phyloP scores from a whole-genome alignment of 2,329 filamentous ascomycete genomes.

The Ophiostoma ips region DNA sequence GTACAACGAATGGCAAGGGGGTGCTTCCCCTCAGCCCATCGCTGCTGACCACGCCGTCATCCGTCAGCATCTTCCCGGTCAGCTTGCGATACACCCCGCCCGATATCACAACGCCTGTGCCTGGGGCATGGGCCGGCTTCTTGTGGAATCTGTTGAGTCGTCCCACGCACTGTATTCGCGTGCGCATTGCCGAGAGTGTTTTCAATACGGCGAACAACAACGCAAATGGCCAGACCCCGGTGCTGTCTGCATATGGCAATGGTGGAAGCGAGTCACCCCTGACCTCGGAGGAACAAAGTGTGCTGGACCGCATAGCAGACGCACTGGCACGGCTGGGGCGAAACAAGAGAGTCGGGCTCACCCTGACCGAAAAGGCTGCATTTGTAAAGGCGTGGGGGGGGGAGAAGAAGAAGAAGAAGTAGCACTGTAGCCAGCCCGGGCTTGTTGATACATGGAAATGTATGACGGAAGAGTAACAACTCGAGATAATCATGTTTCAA shows the following conservation, averaged over 20 bases:
- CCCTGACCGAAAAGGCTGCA: slow-evolving; percentile 64
- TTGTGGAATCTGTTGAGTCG: slow-evolving; percentile 76
- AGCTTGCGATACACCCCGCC: slow-evolving; percentile 78
- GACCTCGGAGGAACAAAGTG: slow-evolving; percentile 45
- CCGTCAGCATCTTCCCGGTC: slow-evolving; percentile 74
- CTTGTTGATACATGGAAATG: no score
- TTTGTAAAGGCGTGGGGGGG: slow-evolving; percentile 59
- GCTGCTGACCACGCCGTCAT: slow-evolving; percentile 51
- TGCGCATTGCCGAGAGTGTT: slow-evolving; percentile 72
- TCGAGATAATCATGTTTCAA: no score
- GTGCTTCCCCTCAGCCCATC: slow-evolving; percentile 74
- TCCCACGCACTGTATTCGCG: slow-evolving; percentile 78
- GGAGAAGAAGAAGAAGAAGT: slow-evolving; percentile 16
- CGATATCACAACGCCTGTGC: slow-evolving; percentile 83
- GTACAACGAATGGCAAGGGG: slow-evolving; percentile 83
- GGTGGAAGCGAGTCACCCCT: slow-evolving; percentile 14
- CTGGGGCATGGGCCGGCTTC: slow-evolving; percentile 57
- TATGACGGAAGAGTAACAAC: no score
- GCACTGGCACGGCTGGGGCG: slow-evolving; percentile 74
- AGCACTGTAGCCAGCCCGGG: no score
- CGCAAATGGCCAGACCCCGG: neutral
- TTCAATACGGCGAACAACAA: slow-evolving; percentile 27
- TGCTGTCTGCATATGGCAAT: no score
- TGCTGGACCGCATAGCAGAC: slow-evolving; percentile 71
- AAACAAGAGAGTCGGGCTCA: slow-evolving; percentile 78